Evolutionary conservation across 2,329 filamentous ascomycete species (phyloP).

Genomic region (Leptoxyphium fumago): DNA sequence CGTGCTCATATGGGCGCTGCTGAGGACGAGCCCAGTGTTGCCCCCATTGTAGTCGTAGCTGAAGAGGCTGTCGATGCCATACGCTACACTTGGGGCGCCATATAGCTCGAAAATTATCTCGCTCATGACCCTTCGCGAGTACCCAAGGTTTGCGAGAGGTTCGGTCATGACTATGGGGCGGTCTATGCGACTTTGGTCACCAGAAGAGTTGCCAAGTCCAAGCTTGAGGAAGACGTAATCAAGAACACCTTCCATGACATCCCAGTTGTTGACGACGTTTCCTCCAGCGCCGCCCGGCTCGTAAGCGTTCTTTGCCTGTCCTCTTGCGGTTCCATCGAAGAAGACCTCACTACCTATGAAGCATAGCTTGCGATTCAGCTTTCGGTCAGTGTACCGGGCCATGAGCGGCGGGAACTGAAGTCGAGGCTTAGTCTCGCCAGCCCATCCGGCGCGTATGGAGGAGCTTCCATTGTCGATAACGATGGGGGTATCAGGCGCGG

Average conservation of each 20-base stretch:
- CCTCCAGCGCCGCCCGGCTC: constrained; percentile 76
- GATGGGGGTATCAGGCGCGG: constrained; percentile 50
- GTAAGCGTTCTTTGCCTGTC: constrained; percentile 81
- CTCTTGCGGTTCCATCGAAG: constrained; percentile 79
- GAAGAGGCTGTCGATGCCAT: constrained; percentile 93
- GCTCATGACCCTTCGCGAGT: constrained; percentile 71
- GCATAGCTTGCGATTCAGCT: constrained; percentile 77
- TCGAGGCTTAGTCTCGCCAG: constrained; percentile 71
- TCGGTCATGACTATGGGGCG: constrained; percentile 91
- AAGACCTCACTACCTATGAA: constrained; percentile 91
- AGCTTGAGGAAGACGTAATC: constrained; percentile 94
- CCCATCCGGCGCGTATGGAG: constrained; percentile 85
- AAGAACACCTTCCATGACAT: constrained; percentile 85
- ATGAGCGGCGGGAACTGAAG: constrained; percentile 76
- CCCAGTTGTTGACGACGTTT: constrained; percentile 92
- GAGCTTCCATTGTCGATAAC: constrained; percentile 98
- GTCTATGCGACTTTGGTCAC: constrained; percentile 58
- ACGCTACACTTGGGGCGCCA: constrained; percentile 73
- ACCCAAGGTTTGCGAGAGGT: constrained; percentile 77
- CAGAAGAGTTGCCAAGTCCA: constrained; percentile 49
- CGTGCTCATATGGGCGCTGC: constrained; percentile 84
- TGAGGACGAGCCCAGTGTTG: constrained; percentile 72
- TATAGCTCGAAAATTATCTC: constrained; percentile 97
- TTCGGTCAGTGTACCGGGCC: constrained; percentile 89
- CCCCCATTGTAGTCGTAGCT: constrained; percentile 89